Evolutionary conservation across 305 asterid genomes (phyloP), one percentile per base, ranked within the genome.

Genomic region (Fraxinus sp.): DNA sequence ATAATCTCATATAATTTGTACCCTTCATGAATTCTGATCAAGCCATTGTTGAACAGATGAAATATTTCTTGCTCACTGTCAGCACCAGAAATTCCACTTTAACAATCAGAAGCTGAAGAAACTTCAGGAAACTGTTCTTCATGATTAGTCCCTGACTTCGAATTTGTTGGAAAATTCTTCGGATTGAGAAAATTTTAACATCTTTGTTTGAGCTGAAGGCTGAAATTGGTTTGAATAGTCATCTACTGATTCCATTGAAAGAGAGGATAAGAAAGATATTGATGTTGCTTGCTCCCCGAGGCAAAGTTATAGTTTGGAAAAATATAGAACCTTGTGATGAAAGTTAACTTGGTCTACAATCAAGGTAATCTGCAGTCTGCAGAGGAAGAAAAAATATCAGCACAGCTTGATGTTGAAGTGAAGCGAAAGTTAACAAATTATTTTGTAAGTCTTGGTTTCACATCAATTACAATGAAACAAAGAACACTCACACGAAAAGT

Each of bases 101-200:
- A 84, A 3, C 77, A 83, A 39, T 84, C 91, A 4, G 90, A 87
- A 75, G 80, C 76, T 28, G 59, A 37, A 76, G 36, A 33, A 33
- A 35, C 30, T 3, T 16, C 14, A 57, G 7, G 22, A 2, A 78
- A 82, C 30, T 83, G 80, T 14, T 74, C 36, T 14, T 74, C 36
- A 57, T 4, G 18, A 68, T 35, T 62, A 2, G 32, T 3, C 13
- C 75, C 41, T 18, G 43, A 0, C 5, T 43, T 16, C 52, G 49
- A 6, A 39, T 26, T 26, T 20, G 8, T 36, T 7, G 41, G 11
- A 37, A 33, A 33, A 33, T 5, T 33, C 9, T 57, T 57, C 35
- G 20, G n/a, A 33, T 7, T 30, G 18, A 9, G 28, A 11, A 3
- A 41, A 22, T 72, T 1, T n/a, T 16, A 16, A 5, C 26, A 11